Conservation (phyloP, 352 stramenopile genomes). For the Pythium aristosporum region DNA sequence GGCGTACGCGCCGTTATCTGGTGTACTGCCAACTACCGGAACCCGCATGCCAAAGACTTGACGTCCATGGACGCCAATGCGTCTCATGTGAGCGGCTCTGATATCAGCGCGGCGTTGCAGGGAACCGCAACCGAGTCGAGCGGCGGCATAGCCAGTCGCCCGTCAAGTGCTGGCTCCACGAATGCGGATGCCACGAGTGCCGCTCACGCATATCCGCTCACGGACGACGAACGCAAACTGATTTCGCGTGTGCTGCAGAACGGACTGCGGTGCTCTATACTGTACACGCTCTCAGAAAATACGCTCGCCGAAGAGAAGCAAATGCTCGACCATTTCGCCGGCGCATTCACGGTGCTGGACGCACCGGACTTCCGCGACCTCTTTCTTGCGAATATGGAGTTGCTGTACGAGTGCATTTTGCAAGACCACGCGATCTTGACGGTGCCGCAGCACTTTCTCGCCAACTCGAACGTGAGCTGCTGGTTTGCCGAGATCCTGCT, state of each 20-base stretch:
- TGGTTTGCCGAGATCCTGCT: constrained; percentile 95
- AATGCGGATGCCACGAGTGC: constrained; percentile 9
- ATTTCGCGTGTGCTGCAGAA: constrained; percentile 94
- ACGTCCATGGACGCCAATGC: constrained; percentile 68
- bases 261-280: constrained; percentile 91
- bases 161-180: constrained; percentile 1
- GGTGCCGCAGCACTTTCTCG: constrained; percentile 94
- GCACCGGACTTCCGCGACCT: constrained; percentile 92
- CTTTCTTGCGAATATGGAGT: constrained; percentile 87
- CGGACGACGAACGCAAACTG: constrained; percentile 91
- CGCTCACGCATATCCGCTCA: constrained; percentile 81
- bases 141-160: constrained; percentile 2
- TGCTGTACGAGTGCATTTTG: constrained; percentile 93
- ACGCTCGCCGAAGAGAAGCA: constrained; percentile 92
- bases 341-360: constrained; percentile 96
- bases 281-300: constrained; percentile 91
- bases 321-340: constrained; percentile 96
- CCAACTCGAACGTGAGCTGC: constrained; percentile 91
- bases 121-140: constrained; percentile 1
- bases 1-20: constrained; percentile 98
- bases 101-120: not conserved
- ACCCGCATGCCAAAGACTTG: constrained; percentile 82
- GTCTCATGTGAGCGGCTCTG: not conserved
- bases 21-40: constrained; percentile 94
- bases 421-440: constrained; percentile 92